Base-by-base conservation (phyloP, 2,329 filamentous ascomycete species). In the Clonostachys chloroleuca region DNA sequence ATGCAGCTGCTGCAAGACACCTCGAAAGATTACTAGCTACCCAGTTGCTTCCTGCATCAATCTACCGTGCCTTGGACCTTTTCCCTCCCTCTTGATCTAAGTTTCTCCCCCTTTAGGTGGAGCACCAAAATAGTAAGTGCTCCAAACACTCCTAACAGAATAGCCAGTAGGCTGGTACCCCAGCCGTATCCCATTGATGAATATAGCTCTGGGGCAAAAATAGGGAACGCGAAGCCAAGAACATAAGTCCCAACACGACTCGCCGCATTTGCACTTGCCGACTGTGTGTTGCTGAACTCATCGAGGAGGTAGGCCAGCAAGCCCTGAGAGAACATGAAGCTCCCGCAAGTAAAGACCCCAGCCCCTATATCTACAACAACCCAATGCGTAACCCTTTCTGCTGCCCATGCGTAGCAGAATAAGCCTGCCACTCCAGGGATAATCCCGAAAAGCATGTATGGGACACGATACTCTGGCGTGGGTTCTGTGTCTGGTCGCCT, bases 341-440 rank as follows among this genome's bases (percentile, higher is more conserved):
- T 75, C 1, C 79, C 78, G 5, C 71, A 64, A 0, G 73, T 73
- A 49, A 83, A 76, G n/a, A 81, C 66, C 0, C 63, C 60, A 2
- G 74, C 74, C 3, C 80, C 80, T 20, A 83, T 69, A 42, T 84
- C 80, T 0, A 80, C 78, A 6, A 80, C 68, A 17, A 82, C 74
- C 76, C 77, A 85, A 54, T 77, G 73, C 0, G 69, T 62, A 2
- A 68, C 57, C 34, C 71, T 65, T 43, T 83, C 66, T 0, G 78
- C 78, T 1, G 66, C 52, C 70, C 71, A 74, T 2, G 64, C 70
- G 48, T 70, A 74, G 9, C 61, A 41, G 14, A 74, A 55, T 1
- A 73, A 46, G 0, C 69, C 69, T 0, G 57, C 43, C 1, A 58
- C 56, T 2, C 50, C 56, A 10, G 81, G 53, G 2, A 81, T 42